Evolutionary conservation across 805 yeast genomes (phyloP).

Genomic region (Wickerhamomyces ciferrii): DNA sequence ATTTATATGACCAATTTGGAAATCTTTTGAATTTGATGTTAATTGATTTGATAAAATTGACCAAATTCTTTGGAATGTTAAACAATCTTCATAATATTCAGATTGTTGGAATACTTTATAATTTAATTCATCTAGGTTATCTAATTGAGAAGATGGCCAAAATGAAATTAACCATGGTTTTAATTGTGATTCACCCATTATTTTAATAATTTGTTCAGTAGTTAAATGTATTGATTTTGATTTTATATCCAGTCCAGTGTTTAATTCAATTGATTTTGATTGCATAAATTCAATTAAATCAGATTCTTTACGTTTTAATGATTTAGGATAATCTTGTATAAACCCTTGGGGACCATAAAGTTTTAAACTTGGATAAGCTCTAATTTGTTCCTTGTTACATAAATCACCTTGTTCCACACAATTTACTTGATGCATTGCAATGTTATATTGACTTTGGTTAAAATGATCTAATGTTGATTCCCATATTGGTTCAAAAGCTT

Average conservation of each 20-base stretch:
- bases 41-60: constrained; percentile 47
- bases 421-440: constrained; percentile 71
- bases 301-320: constrained; percentile 40
- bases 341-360: constrained; percentile 58
- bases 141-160: constrained; percentile 51
- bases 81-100: constrained; percentile 41
- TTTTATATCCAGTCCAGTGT: constrained; percentile 31
- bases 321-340: constrained; percentile 42
- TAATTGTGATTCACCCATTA: constrained; percentile 36
- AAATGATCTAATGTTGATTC: constrained; percentile 51
- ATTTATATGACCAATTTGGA: constrained; percentile 51
- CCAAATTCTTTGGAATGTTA: constrained; percentile 53
- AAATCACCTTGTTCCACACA: constrained; percentile 86
- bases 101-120: constrained; percentile 33
- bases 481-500: constrained; percentile 79
- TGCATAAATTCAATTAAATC: constrained; percentile 48
- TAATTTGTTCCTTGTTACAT: constrained; percentile 62
- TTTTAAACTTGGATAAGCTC: constrained; percentile 64
- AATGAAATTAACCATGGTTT: constrained; percentile 57
- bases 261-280: constrained; percentile 44
- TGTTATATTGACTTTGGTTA: constrained; percentile 25
- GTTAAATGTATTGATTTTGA: constrained; percentile 36
- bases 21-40: constrained; percentile 11
- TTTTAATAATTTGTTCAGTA: constrained; percentile 36
- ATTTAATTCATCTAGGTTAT: constrained; percentile 25